Conservation (phyloP, 768 basidiomycete species). For the Botryobasidium botryosum region DNA sequence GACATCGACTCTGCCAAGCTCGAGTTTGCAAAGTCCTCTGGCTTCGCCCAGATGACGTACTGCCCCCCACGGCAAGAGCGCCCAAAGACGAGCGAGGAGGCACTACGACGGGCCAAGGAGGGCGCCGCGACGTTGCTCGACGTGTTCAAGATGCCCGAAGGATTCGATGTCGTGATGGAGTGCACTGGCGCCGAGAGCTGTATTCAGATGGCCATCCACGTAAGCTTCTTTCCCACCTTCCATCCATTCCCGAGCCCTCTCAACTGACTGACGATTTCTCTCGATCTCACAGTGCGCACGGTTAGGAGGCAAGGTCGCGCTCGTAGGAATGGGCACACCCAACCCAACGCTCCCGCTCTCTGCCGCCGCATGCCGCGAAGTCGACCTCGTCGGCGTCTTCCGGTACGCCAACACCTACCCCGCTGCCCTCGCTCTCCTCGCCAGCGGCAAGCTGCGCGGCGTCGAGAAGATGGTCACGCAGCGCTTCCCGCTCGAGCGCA, state of each 20-base stretch:
- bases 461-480: constrained; percentile 68
- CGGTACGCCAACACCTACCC: constrained; percentile 60
- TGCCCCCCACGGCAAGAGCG: constrained; percentile 32
- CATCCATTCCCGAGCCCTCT: constrained; percentile 4
- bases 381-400: constrained; percentile 85
- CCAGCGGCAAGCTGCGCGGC: constrained; percentile 44
- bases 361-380: constrained; percentile 68
- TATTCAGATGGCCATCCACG: constrained; percentile 81
- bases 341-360: constrained; percentile 71
- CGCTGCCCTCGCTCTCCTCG: constrained; percentile 65
- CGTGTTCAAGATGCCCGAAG: constrained; percentile 37
- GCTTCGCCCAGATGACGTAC: constrained; percentile 60
- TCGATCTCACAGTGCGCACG: constrained; percentile 42
- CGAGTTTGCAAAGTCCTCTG: constrained; percentile 55
- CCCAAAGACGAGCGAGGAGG: constrained; percentile 28
- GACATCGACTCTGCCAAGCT: constrained; percentile 79
- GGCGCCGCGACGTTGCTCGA: constrained; percentile 33
- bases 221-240: constrained; percentile 27
- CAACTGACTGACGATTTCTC: constrained; percentile 6
- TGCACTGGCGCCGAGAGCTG: constrained; percentile 88
- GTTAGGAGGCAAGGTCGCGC: constrained; percentile 78
- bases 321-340: constrained; percentile 89
- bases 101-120: constrained; percentile 43
- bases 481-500: constrained; percentile 45
- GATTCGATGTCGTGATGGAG: constrained; percentile 88